These are phyloP conservation scores for Colletotrichum tropicale DNA, from an alignment of 2,329 filamentous ascomycete species.

Conservation along the genomic window DNA sequence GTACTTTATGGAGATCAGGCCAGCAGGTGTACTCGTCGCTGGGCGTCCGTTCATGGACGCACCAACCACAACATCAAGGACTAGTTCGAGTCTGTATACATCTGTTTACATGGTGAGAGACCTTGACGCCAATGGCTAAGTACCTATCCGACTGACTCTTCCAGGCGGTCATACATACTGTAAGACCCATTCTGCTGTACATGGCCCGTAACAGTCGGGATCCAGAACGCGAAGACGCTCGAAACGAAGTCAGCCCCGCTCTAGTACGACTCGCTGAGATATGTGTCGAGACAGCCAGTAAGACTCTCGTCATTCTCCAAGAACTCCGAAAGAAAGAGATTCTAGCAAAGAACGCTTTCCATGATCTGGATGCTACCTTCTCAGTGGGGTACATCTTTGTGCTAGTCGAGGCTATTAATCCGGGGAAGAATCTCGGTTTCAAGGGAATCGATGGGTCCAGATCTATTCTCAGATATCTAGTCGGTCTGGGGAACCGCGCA, in stretches of 20 bases:
- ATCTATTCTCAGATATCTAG: conserved; percentile 1
- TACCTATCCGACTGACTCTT: neutral
- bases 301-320: conserved; percentile 4
- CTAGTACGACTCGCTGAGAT: conserved; percentile 2
- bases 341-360: conserved; percentile 1
- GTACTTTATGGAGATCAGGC: neutral
- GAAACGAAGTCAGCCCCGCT: neutral
- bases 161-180: conserved; percentile 3
- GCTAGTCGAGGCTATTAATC: conserved; percentile 14
- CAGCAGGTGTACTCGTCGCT: neutral
- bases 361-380: conserved; percentile 9
- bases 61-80: neutral
- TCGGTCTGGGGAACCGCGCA: conserved; percentile 3
- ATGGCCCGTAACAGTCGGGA: conserved; percentile 9
- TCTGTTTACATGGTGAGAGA: neutral
- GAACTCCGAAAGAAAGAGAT: conserved; percentile 2
- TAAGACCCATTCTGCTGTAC: conserved; percentile 4
- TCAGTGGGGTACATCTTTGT: conserved; percentile 13
- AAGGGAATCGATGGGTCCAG: neutral
- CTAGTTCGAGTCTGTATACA: neutral
- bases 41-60: neutral
- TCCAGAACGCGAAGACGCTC: neutral
- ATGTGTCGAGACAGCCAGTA: conserved; percentile 12
- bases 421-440: neutral
- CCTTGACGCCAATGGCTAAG: accelerated